A percentile compares a stretch with the other conserved stretches of the same genome.
Conservation (phyloP, 148 eudicot species). For the Fagopyrum esculentum region DNA sequence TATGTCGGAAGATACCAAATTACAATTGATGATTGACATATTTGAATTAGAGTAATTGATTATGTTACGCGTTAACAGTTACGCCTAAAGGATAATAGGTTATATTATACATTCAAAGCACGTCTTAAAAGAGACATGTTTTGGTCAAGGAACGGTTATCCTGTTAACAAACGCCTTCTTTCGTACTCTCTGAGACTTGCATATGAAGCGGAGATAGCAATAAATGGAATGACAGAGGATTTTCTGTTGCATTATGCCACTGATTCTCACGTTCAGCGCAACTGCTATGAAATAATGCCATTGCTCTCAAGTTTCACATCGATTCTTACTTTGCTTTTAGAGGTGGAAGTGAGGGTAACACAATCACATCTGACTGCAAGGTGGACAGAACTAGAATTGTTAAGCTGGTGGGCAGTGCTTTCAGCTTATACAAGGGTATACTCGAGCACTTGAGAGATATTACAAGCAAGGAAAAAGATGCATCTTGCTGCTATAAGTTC, state of each 20-base stretch:
- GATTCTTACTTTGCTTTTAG: constrained; percentile 20
- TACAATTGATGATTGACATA: too few relatives aligned
- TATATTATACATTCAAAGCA: too few relatives aligned
- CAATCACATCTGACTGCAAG: constrained; percentile 7
- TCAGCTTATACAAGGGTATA: constrained; percentile 23
- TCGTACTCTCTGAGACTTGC: constrained; percentile 36
- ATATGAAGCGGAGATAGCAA: constrained; percentile 23
- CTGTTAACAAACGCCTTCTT: constrained; percentile 23
- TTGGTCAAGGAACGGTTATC: constrained; percentile 25
- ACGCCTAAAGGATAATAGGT: too few relatives aligned
- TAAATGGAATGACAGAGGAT: constrained; percentile 5
- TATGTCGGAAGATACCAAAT: too few relatives aligned
- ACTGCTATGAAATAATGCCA: constrained; percentile 17
- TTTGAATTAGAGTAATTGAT: too few relatives aligned
- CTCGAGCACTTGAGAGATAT: constrained; percentile 13
- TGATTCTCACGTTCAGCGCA: constrained; percentile 8
- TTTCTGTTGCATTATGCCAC: constrained; percentile 14
- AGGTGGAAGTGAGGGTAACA: constrained; percentile 12
- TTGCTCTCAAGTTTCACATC: constrained; percentile 28
- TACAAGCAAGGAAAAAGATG: constrained; percentile 1
- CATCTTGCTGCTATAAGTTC: constrained; percentile 18
- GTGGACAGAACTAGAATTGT: constrained; percentile 19
- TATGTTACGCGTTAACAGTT: too few relatives aligned
- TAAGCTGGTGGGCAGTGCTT: constrained; percentile 26
- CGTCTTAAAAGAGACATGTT: background rate